Percentiles rank a stretch among this genome's conserved stretches.
These are phyloP conservation scores for Lactarius indigo DNA, from an alignment of 768 basidiomycete genomes.

Conservation along the genomic window DNA sequence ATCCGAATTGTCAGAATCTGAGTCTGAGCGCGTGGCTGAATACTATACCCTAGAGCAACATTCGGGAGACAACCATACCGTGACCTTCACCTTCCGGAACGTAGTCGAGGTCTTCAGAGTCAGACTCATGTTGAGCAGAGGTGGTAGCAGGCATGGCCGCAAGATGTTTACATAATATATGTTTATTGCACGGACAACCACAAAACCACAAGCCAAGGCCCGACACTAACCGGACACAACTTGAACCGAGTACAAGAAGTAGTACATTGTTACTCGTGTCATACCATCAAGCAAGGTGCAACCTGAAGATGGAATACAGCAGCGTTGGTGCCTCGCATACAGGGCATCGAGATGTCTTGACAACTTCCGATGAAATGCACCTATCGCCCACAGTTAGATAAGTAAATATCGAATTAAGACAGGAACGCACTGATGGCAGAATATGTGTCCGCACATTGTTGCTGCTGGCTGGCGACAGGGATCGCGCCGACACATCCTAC, in stretches of 20 bases:
- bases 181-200: background rate
- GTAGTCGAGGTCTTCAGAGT: slow-evolving; percentile 72
- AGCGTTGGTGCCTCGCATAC: slow-evolving; percentile 49
- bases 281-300: slow-evolving; percentile 34
- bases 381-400: slow-evolving; percentile 31
- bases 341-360: slow-evolving; percentile 47
- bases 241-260: background rate
- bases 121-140: slow-evolving; percentile 38
- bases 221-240: background rate
- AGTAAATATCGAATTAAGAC: background rate
- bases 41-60: background rate
- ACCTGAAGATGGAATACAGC: slow-evolving; percentile 52
- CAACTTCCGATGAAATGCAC: slow-evolving; percentile 51
- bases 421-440: slow-evolving; percentile 49
- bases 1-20: slow-evolving; percentile 40
- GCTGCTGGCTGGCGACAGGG: slow-evolving; percentile 52
- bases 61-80: background rate
- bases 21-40: background rate
- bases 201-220: background rate
- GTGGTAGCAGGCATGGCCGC: slow-evolving; percentile 7
- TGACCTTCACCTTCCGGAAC: slow-evolving; percentile 49
- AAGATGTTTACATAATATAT: slow-evolving; percentile 19
- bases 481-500: slow-evolving; percentile 47
- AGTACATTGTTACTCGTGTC: background rate
- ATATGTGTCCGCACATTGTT: slow-evolving; percentile 61